Percentiles rank a stretch among this genome's conserved stretches.
phyloP scores from a whole-genome alignment of 2,329 filamentous ascomycete species.

The Penicillium crustosum region DNA sequence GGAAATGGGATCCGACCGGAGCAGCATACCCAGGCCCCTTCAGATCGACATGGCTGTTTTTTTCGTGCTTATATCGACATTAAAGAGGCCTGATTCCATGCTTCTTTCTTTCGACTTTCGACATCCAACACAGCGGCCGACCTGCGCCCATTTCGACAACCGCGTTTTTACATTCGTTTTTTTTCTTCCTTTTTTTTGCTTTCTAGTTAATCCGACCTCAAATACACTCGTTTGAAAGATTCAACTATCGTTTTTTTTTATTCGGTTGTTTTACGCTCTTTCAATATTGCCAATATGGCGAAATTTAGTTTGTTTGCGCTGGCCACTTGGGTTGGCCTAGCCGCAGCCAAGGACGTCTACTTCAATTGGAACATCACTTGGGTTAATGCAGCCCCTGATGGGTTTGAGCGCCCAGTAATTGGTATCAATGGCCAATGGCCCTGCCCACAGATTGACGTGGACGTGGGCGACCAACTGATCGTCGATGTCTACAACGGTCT shows the following conservation, averaged over 20 bases:
- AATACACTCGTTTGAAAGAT: slow-evolving; percentile 13
- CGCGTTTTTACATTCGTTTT: slow-evolving; percentile 4
- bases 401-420: slow-evolving; percentile 63
- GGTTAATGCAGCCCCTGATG: slow-evolving; percentile 72
- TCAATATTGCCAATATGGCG: slow-evolving; percentile 16
- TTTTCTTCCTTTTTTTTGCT: neutral
- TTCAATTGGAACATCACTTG: slow-evolving; percentile 64
- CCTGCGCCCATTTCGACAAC: slow-evolving; percentile 18
- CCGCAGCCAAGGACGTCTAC: slow-evolving; percentile 25
- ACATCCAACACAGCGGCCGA: slow-evolving; percentile 15
- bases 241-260: slow-evolving; percentile 17
- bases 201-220: slow-evolving; percentile 9
- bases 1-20: neutral
- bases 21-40: slow-evolving; percentile 21
- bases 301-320: slow-evolving; percentile 21
- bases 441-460: slow-evolving; percentile 56
- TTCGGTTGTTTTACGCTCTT: slow-evolving; percentile 13
- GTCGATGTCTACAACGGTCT: slow-evolving; percentile 43
- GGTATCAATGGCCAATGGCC: slow-evolving; percentile 78
- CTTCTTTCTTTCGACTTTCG: too few species aligned
- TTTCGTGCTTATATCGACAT: neutral
- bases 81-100: slow-evolving; percentile 17
- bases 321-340: slow-evolving; percentile 20
- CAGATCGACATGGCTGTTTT: slow-evolving; percentile 11
- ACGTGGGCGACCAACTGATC: slow-evolving; percentile 39